These are phyloP conservation scores for Amanita phalloides DNA, from an alignment of 768 basidiomycete genomes.

Conservation along the genomic window DNA sequence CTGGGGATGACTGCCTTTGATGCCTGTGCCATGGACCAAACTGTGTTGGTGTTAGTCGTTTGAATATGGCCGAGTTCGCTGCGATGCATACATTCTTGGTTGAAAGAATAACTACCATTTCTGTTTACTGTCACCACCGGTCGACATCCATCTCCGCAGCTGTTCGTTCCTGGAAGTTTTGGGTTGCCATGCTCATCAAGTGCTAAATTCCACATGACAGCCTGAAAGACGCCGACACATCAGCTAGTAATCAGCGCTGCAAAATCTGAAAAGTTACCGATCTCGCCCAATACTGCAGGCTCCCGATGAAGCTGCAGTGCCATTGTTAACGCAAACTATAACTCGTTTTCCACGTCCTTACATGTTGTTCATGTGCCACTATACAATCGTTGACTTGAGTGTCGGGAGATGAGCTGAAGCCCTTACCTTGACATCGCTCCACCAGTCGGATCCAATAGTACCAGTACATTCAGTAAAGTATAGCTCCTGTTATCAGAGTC, in stretches of 20 bases:
- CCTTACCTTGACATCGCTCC: conserved; percentile 64
- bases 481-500: conserved; percentile 23
- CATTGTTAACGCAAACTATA: neutral
- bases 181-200: conserved; percentile 45
- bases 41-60: conserved; percentile 17
- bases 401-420: neutral
- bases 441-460: conserved; percentile 61
- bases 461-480: conserved; percentile 59
- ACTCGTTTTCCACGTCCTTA: conserved; percentile 12
- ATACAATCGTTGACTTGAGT: neutral
- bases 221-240: too few relatives aligned
- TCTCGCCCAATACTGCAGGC: conserved; percentile 1
- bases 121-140: conserved; percentile 57
- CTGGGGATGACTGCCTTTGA: conserved; percentile 65
- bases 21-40: conserved; percentile 66
- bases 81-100: conserved; percentile 33
- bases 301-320: conserved; percentile 4
- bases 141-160: conserved; percentile 58
- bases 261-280: neutral
- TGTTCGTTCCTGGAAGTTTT: conserved; percentile 49
- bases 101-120: conserved; percentile 50
- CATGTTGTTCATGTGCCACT: conserved; percentile 69
- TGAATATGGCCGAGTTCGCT: neutral
- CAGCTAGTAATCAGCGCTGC: too few relatives aligned
- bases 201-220: too few relatives aligned